Base-by-base conservation (phyloP, 2,329 filamentous ascomycete genomes). In the Sphaerulina populicola region DNA sequence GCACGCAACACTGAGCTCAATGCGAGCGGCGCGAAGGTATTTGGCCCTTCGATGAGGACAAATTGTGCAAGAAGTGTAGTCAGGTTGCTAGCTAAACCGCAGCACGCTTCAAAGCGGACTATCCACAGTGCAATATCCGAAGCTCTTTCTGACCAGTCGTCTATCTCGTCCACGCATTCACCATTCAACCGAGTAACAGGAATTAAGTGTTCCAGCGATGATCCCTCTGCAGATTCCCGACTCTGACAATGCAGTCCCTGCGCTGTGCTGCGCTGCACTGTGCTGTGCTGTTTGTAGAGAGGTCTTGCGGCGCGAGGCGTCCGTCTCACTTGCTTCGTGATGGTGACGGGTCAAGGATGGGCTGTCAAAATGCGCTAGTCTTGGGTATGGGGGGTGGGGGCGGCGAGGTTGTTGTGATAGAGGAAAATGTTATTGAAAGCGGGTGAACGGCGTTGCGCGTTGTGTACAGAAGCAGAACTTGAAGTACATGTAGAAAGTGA, bases 21-120 rank as follows among this genome's bases (percentile, higher is more conserved):
- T 27, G 44, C 23, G 51, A 40, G 30, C 15, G 37, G 47, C 45
- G 39, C 41, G 53, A 54, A 39, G 38, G 29, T 47, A 30, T 45
- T 37, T 43, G 51, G 49, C 45, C 53, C 57, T 48, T 46, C 15
- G 27, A 38, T 14, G 37, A 47, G 47, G 55, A 53, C 61, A 59
- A 58, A 65, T 51, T 50, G 44, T 49, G 54, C 56, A 60, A 57
- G 46, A 49, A 49, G 38, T 42, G 46, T 49, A 42, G 46, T 54
- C 68, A 72, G 69, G 71, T 68, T 72, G 71, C 72, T 75, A 75
- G 72, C 72, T 75, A 75, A 47, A 31, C 35, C 45, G 48, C 50
- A 45, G 49, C 53, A 37, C 36, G 44, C 41, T 48, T 40, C 30
- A 39, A 39, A 31, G 12, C 21, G 21, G 31, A 35, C 31, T 51